These are phyloP conservation scores for Epichloe sibirici DNA, from an alignment of 2,329 filamentous ascomycete genomes.

Conservation along the genomic window DNA sequence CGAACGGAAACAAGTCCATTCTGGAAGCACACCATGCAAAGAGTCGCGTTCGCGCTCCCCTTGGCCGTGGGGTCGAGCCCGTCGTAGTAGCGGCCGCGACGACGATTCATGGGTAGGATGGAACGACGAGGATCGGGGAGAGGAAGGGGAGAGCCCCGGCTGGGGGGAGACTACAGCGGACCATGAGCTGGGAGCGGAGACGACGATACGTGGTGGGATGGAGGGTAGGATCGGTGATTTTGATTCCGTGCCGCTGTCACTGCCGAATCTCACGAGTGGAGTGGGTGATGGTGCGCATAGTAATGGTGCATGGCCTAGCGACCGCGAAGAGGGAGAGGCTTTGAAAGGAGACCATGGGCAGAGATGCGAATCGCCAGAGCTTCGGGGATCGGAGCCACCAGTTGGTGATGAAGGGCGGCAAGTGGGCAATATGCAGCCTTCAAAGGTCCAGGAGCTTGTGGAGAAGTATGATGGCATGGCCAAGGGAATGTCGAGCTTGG, in stretches of 20 bases:
- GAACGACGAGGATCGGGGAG: slow-evolving; percentile 16
- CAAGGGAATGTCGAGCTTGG: slow-evolving; percentile 6
- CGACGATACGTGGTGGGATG: slow-evolving; percentile 6
- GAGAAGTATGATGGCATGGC: slow-evolving; percentile 36
- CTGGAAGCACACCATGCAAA: slow-evolving; percentile 14
- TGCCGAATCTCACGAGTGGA: not conserved
- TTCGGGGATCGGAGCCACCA: slow-evolving; percentile 5
- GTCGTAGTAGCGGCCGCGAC: slow-evolving; percentile 16
- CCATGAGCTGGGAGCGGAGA: slow-evolving; percentile 1
- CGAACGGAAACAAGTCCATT: slow-evolving; percentile 21
- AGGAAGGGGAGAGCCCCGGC: slow-evolving; percentile 12
- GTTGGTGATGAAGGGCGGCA: slow-evolving; percentile 6
- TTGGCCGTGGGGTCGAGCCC: slow-evolving; percentile 15
- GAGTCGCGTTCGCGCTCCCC: slow-evolving; percentile 8
- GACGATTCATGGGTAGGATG: slow-evolving; percentile 25
- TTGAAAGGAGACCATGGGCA: not conserved
- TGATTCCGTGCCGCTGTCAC: not conserved
- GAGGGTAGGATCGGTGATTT: slow-evolving; percentile 15
- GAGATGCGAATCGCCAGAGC: slow-evolving; percentile 11
- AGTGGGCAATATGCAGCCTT: slow-evolving; percentile 16
- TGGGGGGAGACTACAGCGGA: slow-evolving; percentile 16
- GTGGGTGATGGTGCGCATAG: not conserved
- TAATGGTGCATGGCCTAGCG: not conserved
- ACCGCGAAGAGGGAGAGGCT: not conserved
- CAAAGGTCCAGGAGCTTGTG: slow-evolving; percentile 39